A percentile compares a stretch with the other conserved stretches of the same genome.
Evolutionary conservation across 2,329 filamentous ascomycete species (phyloP).

Genomic region (Botrytis galanthina): DNA sequence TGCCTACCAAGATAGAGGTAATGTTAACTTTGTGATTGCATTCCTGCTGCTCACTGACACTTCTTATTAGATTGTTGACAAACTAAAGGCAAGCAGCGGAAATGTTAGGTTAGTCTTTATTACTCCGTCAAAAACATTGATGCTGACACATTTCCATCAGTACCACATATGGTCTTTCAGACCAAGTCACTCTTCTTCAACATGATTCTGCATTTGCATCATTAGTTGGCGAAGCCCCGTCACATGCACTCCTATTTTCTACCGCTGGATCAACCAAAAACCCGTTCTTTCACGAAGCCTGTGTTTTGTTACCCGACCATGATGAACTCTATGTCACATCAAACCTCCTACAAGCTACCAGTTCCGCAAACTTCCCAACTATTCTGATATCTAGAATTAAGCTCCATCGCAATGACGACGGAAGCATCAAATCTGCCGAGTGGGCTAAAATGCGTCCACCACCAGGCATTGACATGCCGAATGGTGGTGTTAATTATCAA

Average conservation of each 20-base stretch:
- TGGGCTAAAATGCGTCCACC: conserved; percentile 42
- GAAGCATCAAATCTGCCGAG: conserved; percentile 37
- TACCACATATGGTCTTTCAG: conserved; percentile 23
- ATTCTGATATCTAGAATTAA: conserved; percentile 48
- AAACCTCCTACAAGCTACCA: conserved; percentile 42
- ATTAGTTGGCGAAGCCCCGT: conserved; percentile 40
- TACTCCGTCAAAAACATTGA: background rate
- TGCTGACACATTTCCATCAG: conserved; percentile 26
- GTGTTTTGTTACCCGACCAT: conserved; percentile 42
- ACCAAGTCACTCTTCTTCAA: conserved; percentile 40
- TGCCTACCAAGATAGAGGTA: conserved; percentile 19
- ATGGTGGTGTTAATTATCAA: conserved; percentile 29
- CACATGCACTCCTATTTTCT: conserved; percentile 45
- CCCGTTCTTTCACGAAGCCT: conserved; percentile 48
- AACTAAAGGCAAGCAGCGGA: conserved; percentile 9
- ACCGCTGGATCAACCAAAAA: conserved; percentile 43
- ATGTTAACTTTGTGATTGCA: background rate
- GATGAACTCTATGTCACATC: conserved; percentile 49
- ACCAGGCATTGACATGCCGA: conserved; percentile 38
- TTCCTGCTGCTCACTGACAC: background rate
- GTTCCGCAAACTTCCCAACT: conserved; percentile 42
- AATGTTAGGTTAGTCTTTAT: background rate
- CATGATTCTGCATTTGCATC: conserved; percentile 42
- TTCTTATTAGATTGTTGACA: conserved; percentile 6
- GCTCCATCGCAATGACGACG: conserved; percentile 33